Evolutionary conservation across 495 filamentous ascomycete species (phyloP).

Genomic region (Daldinia decipiens): DNA sequence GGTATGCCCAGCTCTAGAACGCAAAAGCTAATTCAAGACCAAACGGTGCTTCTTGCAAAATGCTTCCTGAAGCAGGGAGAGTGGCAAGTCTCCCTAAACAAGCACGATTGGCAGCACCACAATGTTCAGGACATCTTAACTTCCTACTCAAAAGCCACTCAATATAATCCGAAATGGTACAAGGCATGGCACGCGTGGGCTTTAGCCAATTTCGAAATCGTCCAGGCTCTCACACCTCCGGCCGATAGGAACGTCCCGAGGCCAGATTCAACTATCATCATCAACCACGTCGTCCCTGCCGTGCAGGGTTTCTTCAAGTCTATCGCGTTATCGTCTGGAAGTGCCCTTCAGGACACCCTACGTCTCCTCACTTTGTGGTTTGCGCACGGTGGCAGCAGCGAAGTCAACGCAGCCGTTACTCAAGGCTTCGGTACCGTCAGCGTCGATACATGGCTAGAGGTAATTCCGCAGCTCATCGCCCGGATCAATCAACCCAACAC

Average conservation of each 20-base stretch:
- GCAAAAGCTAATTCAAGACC: slow-evolving; percentile 63
- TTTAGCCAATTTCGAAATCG: slow-evolving; percentile 98
- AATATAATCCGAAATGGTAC: slow-evolving; percentile 92
- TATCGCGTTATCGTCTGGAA: slow-evolving; percentile 87
- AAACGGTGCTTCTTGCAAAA: slow-evolving; percentile 85
- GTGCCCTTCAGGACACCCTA: slow-evolving; percentile 94
- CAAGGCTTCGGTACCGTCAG: slow-evolving; percentile 91
- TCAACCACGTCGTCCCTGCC: slow-evolving; percentile 91
- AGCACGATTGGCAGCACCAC: slow-evolving; percentile 85
- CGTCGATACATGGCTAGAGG: slow-evolving; percentile 97
- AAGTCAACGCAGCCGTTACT: slow-evolving; percentile 86
- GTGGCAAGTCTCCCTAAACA: slow-evolving; percentile 85
- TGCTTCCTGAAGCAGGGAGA: slow-evolving; percentile 95
- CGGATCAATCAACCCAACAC: slow-evolving; percentile 94
- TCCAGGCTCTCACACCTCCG: slow-evolving; percentile 76
- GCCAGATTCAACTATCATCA: slow-evolving; percentile 71
- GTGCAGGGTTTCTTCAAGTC: slow-evolving; percentile 95
- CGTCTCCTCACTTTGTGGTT: slow-evolving; percentile 96
- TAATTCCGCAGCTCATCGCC: slow-evolving; percentile 96
- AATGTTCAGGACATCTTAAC: slow-evolving; percentile 80
- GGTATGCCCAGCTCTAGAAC: slow-evolving; percentile 53
- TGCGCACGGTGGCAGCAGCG: slow-evolving; percentile 84
- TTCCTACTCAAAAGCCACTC: slow-evolving; percentile 89
- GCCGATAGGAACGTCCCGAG: slow-evolving; percentile 65
- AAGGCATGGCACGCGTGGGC: slow-evolving; percentile 99